A percentile compares a stretch with the other conserved stretches of the same genome.
phyloP scores from a whole-genome alignment of 352 stramenopile genomes.

The Thraustotheca clavata region DNA sequence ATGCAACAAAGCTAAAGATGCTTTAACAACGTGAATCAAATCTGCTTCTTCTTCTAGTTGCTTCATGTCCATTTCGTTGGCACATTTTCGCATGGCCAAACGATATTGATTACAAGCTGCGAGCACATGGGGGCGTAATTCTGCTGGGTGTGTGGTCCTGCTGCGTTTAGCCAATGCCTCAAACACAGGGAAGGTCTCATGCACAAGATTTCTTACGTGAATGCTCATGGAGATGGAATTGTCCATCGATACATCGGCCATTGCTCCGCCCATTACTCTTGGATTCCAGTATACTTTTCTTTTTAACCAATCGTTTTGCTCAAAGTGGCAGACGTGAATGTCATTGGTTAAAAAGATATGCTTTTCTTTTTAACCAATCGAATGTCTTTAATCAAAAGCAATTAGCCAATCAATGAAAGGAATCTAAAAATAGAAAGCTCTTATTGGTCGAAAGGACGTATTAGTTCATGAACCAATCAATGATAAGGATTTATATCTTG shows the following conservation, averaged over 20 bases:
- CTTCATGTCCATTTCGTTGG: conserved; percentile 6
- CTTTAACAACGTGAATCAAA: conserved; percentile 61
- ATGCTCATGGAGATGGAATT: background rate
- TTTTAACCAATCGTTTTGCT: background rate
- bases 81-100: background rate
- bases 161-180: background rate
- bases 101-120: background rate
- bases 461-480: no score
- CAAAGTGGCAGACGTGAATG: background rate
- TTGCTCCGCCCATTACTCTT: background rate
- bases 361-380: no score
- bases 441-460: no score
- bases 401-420: no score
- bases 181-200: background rate
- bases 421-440: no score
- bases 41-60: conserved; percentile 33
- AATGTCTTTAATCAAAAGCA: no score
- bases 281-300: background rate
- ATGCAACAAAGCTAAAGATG: conserved; percentile 70
- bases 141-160: background rate
- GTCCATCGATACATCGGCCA: background rate
- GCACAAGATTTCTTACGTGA: background rate
- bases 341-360: background rate
- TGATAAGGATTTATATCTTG: no score
- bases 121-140: background rate